Evolutionary conservation across 164 flowering plant genomes (phyloP).

Genomic region (Magnolia kwangsiensis): DNA sequence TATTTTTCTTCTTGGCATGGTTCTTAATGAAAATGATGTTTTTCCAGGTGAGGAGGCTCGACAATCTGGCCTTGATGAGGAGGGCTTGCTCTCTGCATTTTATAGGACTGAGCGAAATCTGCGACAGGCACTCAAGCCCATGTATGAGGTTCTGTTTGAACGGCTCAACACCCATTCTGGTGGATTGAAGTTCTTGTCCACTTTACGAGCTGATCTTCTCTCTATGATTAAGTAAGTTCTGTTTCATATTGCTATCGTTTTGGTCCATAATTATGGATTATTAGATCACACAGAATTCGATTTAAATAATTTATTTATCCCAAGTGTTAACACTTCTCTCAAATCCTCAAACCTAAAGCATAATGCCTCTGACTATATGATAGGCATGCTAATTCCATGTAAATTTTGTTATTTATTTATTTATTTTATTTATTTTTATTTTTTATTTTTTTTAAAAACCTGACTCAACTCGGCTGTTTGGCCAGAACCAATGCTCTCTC

Average conservation of each 20-base stretch:
- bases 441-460: background rate
- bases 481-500: too few species aligned
- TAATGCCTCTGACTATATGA: background rate
- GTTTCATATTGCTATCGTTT: background rate
- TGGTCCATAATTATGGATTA: background rate
- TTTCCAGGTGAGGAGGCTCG: conserved; percentile 44
- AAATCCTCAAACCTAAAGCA: background rate
- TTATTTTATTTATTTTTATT: too few species aligned
- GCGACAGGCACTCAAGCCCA: conserved; percentile 80
- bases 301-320: background rate
- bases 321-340: background rate
- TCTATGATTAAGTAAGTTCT: conserved; percentile 52
- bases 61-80: conserved; percentile 38
- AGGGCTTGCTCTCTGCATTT: conserved; percentile 50
- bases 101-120: conserved; percentile 72
- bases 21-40: conserved; percentile 3
- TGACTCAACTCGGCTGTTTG: too few species aligned
- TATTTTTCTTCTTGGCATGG: background rate
- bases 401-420: background rate
- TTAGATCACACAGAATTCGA: background rate
- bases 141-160: conserved; percentile 78
- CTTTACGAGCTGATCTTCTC: conserved; percentile 79
- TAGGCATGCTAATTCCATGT: background rate
- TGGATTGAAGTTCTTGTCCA: conserved; percentile 69
- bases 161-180: conserved; percentile 81